Evolutionary conservation across 1,284 basidiomycete genomes (phyloP).

Genomic region (Phellopilus nigrolimitatus): DNA sequence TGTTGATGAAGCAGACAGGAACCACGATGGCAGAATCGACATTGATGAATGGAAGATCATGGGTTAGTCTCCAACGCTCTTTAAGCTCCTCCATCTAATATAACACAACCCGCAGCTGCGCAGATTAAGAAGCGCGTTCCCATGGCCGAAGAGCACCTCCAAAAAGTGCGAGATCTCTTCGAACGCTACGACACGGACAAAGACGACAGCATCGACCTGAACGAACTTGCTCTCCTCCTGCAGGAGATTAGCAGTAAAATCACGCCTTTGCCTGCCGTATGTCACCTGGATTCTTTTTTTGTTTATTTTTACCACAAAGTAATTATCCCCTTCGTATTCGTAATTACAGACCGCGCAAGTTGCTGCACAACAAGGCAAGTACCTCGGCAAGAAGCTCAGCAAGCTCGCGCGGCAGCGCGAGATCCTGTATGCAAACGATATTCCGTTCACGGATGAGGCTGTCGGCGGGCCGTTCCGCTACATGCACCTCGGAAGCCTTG

Average conservation of each 20-base stretch:
- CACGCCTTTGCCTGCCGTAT: slow-evolving; percentile 87
- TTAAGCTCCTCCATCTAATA: slow-evolving; percentile 12
- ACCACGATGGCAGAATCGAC: slow-evolving; percentile 82
- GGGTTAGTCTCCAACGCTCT: slow-evolving; percentile 45
- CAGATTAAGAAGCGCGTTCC: slow-evolving; percentile 83
- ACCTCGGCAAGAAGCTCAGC: slow-evolving; percentile 80
- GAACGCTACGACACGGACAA: slow-evolving; percentile 84
- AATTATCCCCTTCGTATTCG: background rate
- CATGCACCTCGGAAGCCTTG: slow-evolving; percentile 76
- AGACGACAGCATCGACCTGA: slow-evolving; percentile 79
- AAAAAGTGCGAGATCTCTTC: slow-evolving; percentile 79
- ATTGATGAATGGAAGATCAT: slow-evolving; percentile 80
- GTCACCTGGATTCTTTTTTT: slow-evolving; percentile 27
- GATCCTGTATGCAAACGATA: slow-evolving; percentile 45
- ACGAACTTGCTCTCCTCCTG: slow-evolving; percentile 86
- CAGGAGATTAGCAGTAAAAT: slow-evolving; percentile 86
- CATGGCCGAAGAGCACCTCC: slow-evolving; percentile 73
- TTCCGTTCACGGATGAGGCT: slow-evolving; percentile 62
- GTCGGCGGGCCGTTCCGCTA: slow-evolving; percentile 76
- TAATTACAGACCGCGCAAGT: slow-evolving; percentile 82
- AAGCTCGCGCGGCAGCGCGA: slow-evolving; percentile 56
- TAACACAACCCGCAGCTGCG: slow-evolving; percentile 40
- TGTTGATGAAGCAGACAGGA: slow-evolving; percentile 83
- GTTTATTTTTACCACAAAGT: background rate
- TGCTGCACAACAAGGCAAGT: slow-evolving; percentile 88